phyloP scores from a whole-genome alignment of 805 yeast species.

The Spathaspora girioi region DNA sequence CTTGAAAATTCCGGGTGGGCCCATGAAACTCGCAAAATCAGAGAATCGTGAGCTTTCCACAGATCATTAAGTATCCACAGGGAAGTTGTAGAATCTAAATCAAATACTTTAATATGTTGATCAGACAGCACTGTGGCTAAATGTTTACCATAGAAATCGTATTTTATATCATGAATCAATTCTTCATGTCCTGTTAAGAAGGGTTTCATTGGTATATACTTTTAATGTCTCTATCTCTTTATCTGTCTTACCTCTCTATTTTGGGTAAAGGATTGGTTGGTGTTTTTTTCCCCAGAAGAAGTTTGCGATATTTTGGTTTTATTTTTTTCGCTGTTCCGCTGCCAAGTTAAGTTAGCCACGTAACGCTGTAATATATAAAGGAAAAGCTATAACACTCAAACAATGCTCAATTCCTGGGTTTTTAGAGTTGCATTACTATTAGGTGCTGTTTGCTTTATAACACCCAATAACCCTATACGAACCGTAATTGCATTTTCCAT shows the following conservation, averaged over 20 bases:
- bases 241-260: neutral
- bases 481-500: conserved; percentile 66
- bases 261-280: neutral
- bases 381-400: neutral
- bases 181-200: conserved; percentile 92
- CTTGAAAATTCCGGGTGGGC: conserved; percentile 83
- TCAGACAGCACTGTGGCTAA: conserved; percentile 95
- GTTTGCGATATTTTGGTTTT: neutral
- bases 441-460: conserved; percentile 19
- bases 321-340: neutral
- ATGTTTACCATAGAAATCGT: conserved; percentile 89
- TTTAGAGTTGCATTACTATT: conserved; percentile 10
- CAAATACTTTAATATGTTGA: conserved; percentile 88
- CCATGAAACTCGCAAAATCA: conserved; percentile 80
- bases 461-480: conserved; percentile 45
- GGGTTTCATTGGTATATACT: conserved; percentile 45
- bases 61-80: conserved; percentile 83
- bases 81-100: conserved; percentile 59
- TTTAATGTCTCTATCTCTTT: neutral
- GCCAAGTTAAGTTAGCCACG: neutral
- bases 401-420: conserved; percentile 2
- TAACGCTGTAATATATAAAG: neutral
- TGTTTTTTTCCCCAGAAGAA: neutral
- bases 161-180: conserved; percentile 82
- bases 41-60: conserved; percentile 94